Base-by-base conservation (phyloP, 495 filamentous ascomycete genomes). In the Staphylotrichum longicolle region DNA sequence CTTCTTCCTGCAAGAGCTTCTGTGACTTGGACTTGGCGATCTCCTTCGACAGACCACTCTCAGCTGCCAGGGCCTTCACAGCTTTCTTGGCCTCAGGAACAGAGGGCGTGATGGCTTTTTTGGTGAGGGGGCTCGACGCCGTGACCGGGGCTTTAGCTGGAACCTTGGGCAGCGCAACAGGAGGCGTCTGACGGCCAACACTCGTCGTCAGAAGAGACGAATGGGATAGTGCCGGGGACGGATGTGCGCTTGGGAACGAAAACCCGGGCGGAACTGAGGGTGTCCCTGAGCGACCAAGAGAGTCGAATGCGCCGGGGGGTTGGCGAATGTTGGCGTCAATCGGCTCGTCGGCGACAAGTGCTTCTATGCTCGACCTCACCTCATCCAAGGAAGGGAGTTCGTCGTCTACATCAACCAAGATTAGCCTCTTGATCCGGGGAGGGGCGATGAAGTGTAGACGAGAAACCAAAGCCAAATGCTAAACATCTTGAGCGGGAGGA, bases 251-350 rank as follows among this genome's bases (percentile, higher is more conserved):
- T 5, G 82, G 80, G 11, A 85, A 69, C 12, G 82, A 82, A 47
- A 91, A 82, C 0, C 88, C 89, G 32, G 89, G 88, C 40, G 88
- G 88, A 9, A 88, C 74, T 2, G 79, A 80, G 4, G 86, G 86
- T 9, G 84, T 86, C 4, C 80, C 80, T 40, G 79, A 72, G 33
- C 78, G 77, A 15, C 79, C 78, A 41, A 75, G 77, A n/a, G 53
- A 73, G 41, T 78, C 69, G 64, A 81, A 79, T 4, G 70, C 80
- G 55, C 75, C 61, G 2, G 74, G 66, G 12, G 66, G 71, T 0
- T 67, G 66, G 3, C 64, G 72, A 11, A 70, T 66, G 51, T 39
- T 51, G 8, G 52, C 39, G 20, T 73, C 73, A 33, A 72, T 63
- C 33, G 74, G 72, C 54, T 72, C 76, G 57, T 84, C 84, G 15